Conservation (phyloP, 2,329 filamentous ascomycete species). For the Hypoxylon sp. region DNA sequence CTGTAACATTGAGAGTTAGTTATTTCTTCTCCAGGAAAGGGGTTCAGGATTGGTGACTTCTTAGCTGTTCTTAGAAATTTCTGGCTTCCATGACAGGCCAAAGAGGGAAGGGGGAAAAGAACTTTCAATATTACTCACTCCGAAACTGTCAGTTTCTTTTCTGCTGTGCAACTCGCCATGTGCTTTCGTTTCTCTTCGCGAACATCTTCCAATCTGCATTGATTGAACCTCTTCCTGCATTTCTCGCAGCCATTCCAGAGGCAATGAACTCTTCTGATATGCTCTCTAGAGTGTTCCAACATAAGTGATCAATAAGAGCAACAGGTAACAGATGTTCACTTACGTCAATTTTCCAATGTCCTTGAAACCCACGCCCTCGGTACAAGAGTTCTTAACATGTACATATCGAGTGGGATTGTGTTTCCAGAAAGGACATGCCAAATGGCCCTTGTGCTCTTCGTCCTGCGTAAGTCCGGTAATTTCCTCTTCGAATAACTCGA, state of each 20-base stretch:
- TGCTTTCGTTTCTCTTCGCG: slow-evolving; percentile 30
- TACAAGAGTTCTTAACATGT: slow-evolving; percentile 33
- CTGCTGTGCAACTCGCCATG: slow-evolving; percentile 12
- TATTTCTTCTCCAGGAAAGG: too few relatives aligned
- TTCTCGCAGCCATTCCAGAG: slow-evolving; percentile 35
- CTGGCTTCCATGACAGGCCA: too few relatives aligned
- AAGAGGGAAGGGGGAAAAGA: too few relatives aligned
- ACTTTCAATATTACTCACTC: neutral
- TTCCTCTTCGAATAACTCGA: slow-evolving; percentile 6
- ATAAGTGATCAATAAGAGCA: neutral
- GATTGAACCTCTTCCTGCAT: slow-evolving; percentile 29
- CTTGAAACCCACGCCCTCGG: slow-evolving; percentile 30
- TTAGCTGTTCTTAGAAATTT: too few relatives aligned
- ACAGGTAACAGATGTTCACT: slow-evolving; percentile 4
- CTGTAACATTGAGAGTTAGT: too few relatives aligned
- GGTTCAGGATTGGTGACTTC: too few relatives aligned
- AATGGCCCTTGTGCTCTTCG: slow-evolving; percentile 24
- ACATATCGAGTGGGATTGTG: slow-evolving; percentile 31
- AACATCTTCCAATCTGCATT: slow-evolving; percentile 18
- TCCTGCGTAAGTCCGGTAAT: neutral
- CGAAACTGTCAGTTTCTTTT: slow-evolving; percentile 12
- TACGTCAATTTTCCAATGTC: slow-evolving; percentile 38
- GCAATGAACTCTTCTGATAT: slow-evolving; percentile 37
- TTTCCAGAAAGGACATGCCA: slow-evolving; percentile 41
- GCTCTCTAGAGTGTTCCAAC: slow-evolving; percentile 16